Percentiles rank a stretch among this genome's conserved stretches.
Conservation (phyloP, 148 eudicot species). For the Polygonum maritimum region DNA sequence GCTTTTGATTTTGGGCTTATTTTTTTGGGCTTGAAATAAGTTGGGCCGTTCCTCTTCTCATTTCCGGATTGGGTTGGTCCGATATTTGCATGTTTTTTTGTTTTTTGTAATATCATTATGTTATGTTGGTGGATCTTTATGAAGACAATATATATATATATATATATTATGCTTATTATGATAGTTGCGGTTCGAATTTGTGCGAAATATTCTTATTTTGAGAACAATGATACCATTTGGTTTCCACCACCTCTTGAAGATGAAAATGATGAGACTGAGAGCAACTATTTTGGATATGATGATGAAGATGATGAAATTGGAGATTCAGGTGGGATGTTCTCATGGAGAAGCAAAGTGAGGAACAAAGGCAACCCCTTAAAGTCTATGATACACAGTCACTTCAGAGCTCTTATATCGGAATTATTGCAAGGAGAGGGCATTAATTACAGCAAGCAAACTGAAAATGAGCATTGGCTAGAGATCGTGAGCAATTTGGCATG, state of each 20-base stretch:
- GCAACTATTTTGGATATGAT: constrained; percentile 50
- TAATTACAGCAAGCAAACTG: constrained; percentile 30
- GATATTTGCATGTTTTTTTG: too few relatives aligned
- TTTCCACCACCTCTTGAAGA: constrained; percentile 80
- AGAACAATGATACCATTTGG: constrained; percentile 68
- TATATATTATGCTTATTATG: too few relatives aligned
- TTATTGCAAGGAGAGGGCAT: constrained; percentile 74
- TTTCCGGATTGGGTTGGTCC: too few relatives aligned
- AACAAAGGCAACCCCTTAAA: constrained; percentile 47
- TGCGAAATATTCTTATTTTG: too few relatives aligned
- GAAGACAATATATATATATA: too few relatives aligned
- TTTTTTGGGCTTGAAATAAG: too few relatives aligned
- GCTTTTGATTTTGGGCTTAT: too few relatives aligned
- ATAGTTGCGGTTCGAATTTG: too few relatives aligned
- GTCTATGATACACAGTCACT: constrained; percentile 67
- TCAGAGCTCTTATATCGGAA: constrained; percentile 91
- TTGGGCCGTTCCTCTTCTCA: too few relatives aligned
- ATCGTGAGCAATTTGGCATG: constrained; percentile 69
- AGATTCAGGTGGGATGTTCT: constrained; percentile 37
- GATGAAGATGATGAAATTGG: constrained; percentile 77
- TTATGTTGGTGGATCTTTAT: too few relatives aligned
- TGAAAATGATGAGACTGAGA: constrained; percentile 56
- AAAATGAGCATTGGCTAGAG: constrained; percentile 61
- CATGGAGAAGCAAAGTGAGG: constrained; percentile 44
- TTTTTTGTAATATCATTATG: too few relatives aligned